Conservation (phyloP, 1,139 yeast genomes). For the Geotrichum candidum region DNA sequence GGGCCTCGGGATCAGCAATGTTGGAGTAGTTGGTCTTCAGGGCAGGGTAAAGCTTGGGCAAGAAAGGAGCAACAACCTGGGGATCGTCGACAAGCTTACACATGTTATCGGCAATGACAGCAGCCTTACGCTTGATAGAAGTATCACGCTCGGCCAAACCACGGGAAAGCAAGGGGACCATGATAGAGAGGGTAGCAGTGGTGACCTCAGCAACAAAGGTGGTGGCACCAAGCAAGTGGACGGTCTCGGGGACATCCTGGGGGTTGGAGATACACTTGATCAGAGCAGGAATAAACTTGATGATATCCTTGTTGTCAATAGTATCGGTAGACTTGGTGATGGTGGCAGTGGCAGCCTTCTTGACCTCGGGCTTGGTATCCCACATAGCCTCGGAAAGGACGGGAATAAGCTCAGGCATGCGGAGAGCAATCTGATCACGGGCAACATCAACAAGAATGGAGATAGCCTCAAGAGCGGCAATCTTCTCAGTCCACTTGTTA, state of each 20-base stretch:
- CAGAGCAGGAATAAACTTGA: constrained; percentile 93
- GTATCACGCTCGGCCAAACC: constrained; percentile 99
- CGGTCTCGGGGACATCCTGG: constrained; percentile 96
- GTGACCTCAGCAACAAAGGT: constrained; percentile 99
- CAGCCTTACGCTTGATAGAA: constrained; percentile 98
- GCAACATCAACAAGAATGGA: constrained; percentile 89
- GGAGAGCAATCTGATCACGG: constrained; percentile 90
- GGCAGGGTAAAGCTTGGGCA: constrained; percentile 92
- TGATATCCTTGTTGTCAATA: constrained; percentile 98
- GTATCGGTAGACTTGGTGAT: constrained; percentile 96
- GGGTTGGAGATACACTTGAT: constrained; percentile 96
- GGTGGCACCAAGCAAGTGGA: constrained; percentile 97
- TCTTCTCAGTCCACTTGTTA: constrained; percentile 98
- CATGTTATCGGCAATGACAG: constrained; percentile 99
- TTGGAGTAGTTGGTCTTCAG: constrained; percentile 87
- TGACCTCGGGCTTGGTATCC: constrained; percentile 98
- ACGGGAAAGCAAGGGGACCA: constrained; percentile 98
- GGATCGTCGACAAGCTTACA: constrained; percentile 99
- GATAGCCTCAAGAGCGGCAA: constrained; percentile 78
- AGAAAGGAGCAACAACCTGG: constrained; percentile 98
- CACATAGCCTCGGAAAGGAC: constrained; percentile 98
- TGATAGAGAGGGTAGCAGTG: constrained; percentile 97
- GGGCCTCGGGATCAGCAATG: constrained; percentile 99
- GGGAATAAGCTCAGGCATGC: constrained; percentile 99
- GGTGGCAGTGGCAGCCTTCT: constrained; percentile 92